Evolutionary conservation across 768 basidiomycete genomes (phyloP), one percentile per base, ranked within the genome.

Genomic region (Russula earlei): DNA sequence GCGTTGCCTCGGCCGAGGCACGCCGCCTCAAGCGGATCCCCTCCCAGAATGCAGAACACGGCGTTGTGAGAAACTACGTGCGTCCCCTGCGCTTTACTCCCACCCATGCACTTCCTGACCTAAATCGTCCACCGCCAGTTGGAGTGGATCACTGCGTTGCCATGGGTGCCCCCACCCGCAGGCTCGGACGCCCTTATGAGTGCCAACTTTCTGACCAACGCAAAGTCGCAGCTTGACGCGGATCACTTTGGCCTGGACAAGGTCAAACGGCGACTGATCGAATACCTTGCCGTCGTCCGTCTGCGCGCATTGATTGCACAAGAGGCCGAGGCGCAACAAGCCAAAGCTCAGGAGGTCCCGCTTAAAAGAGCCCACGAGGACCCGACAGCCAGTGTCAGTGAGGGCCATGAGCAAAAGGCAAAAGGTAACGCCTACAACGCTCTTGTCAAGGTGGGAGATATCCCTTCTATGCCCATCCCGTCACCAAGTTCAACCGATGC

Each of bases 171-270:
- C 58, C 71, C 77, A 1, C 45, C 61, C 65, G 51, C 65, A 7
- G 58, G 66, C n/a, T 61, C 70, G 14, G 74, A 71, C 19, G 66
- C 66, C 1, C 67, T 86, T 40, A 72, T 72, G 56, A 77, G 82
- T 60, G 72, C 72, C 24, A 72, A 77, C 4, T 90, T 90, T 73
- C 75, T 91, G 25, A 58, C 75, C 27, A 78, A 76, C 36, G 91
- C 93, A 25, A 83, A 87, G 22, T 73, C 74, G 20, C 91, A 89
- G 66, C 80, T 97, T 9, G 92, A 97, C 63, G 76, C 82, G 12
- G 93, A 95, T 57, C 93, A 97, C 68, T 95, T 84, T 63, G 94
- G 94, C 1, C 74, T 97, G 17, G 90, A 93, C 55, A 90, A 88
- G 67, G 85, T 97, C 67, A 97, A 96, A 76, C 84, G 88, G 60